Base-by-base conservation (phyloP, 768 basidiomycete genomes). In the Mycena rosella region DNA sequence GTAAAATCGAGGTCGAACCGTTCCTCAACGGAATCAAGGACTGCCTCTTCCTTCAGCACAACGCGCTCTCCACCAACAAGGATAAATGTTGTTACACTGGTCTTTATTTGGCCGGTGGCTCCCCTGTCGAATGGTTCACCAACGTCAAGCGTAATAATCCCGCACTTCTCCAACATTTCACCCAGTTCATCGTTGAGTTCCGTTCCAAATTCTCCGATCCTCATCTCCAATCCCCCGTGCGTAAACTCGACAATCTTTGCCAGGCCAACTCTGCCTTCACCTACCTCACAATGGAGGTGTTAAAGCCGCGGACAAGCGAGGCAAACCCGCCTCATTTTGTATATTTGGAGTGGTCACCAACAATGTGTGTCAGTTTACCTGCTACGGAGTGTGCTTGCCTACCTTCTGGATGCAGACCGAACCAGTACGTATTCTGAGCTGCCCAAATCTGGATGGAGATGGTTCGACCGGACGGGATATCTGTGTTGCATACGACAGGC, bases 121-220 rank as follows among this genome's bases (percentile, higher is more conserved):
- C 73, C 13, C 79, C 78, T 11, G 68, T 72, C 42, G 63, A 73
- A 22, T 82, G 82, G 80, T 80, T 74, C 60, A 63, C 71, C 14
- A 65, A 73, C 6, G 56, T 81, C n/a, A 65, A 76, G 54, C 52
- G 38, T 2, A 44, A 62, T 30, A 55, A 70, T 2, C 24, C 60
- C 13, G 18, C 49, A 11, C 67, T 81, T n/a, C 72, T 81, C 24
- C 53, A 74, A 5, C 58, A 78, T 63, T 82, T 71, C 63, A 65
- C 64, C 13, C 44, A 24, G 0, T 77, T 80, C 38, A 36, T 77
- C 20, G 58, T 52, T 3, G 72, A 59, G 3, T 80, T 82, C 48
- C 56, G 70, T 24, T 56, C 61, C 29, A 77, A 75, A 42, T 82
- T 81, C 60, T 72, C 71, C 3, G 75, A 78, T 51, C 63, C 74